Evolutionary conservation across 2,329 filamentous ascomycete species (phyloP).

Genomic region (Fusarium nisikadoi): DNA sequence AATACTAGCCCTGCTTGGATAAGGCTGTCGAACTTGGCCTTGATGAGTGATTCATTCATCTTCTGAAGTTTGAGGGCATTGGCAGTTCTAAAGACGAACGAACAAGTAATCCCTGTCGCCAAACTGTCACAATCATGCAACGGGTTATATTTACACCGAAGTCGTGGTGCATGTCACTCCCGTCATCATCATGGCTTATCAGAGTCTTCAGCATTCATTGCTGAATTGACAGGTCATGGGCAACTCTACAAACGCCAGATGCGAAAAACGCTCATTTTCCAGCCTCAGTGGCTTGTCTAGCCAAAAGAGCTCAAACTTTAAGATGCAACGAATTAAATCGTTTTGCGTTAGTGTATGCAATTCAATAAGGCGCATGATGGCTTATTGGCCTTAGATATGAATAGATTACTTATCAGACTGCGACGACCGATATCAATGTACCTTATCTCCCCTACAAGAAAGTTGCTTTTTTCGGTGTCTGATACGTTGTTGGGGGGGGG

Average conservation of each 20-base stretch:
- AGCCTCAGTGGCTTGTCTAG: not conserved
- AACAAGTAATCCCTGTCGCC: not conserved
- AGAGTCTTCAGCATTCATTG: fast-evolving
- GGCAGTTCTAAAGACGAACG: not conserved
- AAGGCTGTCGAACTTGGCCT: not conserved
- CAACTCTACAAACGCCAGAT: not conserved
- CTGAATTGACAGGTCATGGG: not conserved
- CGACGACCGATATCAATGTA: no score
- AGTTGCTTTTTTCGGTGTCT: no score
- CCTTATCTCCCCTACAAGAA: no score
- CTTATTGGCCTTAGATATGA: no score
- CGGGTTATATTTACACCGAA: not conserved
- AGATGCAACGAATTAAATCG: no score
- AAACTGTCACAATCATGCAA: not conserved
- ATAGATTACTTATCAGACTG: no score
- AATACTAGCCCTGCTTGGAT: not conserved
- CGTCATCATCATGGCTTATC: no score
- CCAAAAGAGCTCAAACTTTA: no score
- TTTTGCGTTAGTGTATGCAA: no score
- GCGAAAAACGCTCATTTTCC: not conserved
- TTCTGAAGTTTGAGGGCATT: no score
- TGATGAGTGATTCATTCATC: not conserved
- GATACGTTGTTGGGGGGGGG: no score
- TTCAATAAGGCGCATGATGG: no score
- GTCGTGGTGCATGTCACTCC: fast-evolving